A percentile compares a stretch with the other conserved stretches of the same genome.
These are phyloP conservation scores for Rhodosporidiobolus sp. DNA, from an alignment of 768 basidiomycete species.

Conservation along the genomic window DNA sequence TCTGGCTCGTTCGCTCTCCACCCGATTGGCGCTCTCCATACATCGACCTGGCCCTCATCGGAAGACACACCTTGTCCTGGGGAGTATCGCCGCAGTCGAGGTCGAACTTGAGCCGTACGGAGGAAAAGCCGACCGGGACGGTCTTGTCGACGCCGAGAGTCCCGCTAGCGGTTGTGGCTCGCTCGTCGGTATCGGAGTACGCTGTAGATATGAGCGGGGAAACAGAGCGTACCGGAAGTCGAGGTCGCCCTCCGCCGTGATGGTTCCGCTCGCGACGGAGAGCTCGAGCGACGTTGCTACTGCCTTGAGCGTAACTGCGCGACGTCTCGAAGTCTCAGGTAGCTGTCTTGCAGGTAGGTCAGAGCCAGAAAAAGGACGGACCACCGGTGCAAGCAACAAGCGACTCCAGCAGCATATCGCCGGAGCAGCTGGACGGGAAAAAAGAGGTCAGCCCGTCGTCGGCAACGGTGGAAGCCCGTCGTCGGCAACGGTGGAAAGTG, in stretches of 20 bases:
- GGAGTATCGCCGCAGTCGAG: slow-evolving; percentile 20
- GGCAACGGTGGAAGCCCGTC: no score
- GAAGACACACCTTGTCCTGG: slow-evolving; percentile 8
- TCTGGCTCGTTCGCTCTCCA: no score
- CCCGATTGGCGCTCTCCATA: no score
- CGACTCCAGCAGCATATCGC: slow-evolving; percentile 19
- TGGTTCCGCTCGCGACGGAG: not conserved
- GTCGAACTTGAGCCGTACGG: slow-evolving; percentile 20
- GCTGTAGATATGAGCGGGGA: no score
- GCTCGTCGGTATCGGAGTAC: accelerated
- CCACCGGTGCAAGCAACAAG: slow-evolving; percentile 17
- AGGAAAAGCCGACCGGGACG: slow-evolving; percentile 7
- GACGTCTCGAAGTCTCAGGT: no score
- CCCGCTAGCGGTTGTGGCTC: not conserved
- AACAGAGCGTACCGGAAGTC: slow-evolving; percentile 8
- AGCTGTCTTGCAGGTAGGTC: no score
- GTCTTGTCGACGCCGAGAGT: slow-evolving; percentile 19
- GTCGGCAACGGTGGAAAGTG: not conserved
- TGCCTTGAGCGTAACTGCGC: slow-evolving; percentile 7
- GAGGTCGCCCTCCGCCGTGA: slow-evolving; percentile 11
- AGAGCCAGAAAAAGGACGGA: not conserved
- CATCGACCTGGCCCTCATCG: no score
- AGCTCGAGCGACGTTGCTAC: slow-evolving; percentile 16
- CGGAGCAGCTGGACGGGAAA: slow-evolving; percentile 1
- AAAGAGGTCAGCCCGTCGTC: not conserved